Base-by-base conservation (phyloP, 805 yeast genomes). In the Maudiozyma bulderi region DNA sequence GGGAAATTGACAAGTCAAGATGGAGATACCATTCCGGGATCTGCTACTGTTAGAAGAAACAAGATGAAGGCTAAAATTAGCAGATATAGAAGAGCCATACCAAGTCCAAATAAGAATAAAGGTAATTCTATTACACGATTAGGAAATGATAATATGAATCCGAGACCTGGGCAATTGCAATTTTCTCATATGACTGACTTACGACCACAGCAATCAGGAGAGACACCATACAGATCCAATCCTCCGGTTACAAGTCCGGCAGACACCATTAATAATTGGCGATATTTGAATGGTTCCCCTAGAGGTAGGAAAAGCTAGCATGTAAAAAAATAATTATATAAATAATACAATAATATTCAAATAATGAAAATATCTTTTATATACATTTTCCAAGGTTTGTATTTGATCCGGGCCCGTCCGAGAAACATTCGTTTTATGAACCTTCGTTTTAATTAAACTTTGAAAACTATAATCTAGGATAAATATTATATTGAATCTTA, bases 11-110 rank as follows among this genome's bases (percentile, higher is more conserved):
- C 42, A 1, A 32, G 34, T 8, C 43, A 40, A 20, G 37, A 11
- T n/a, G 29, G 11, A 9, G 49, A 47, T 26, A 57, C 65, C 8
- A 66, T 70, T 9, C 72, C 73, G 1, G 74, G 73, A 2, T 66
- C 72, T 32, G 70, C 65, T 44, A 50, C 64, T 11, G 59, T 68
- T n/a, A 68, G 65, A 50, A 53, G 59, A 32, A 58, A 61, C 40
- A 60, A 67, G 39, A 58, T 68, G 52, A 71, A 68, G 45, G 73
- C 71, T 3, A 57, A 67, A 56, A 69, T 56, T 40, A 55, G 57
- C 8, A 67, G 61, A 40, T 71, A 68, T 44, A 62, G 67, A 11
- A 62, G 62, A 45, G 62, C 70, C 1, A 63, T 69, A 8, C 74
- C 73, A 26, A 68, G 72, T 51, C 74, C 74, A 5, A 43, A 67